Base-by-base conservation (phyloP, 176 grass and related monocot genomes). In the Elaeis guineensis region DNA sequence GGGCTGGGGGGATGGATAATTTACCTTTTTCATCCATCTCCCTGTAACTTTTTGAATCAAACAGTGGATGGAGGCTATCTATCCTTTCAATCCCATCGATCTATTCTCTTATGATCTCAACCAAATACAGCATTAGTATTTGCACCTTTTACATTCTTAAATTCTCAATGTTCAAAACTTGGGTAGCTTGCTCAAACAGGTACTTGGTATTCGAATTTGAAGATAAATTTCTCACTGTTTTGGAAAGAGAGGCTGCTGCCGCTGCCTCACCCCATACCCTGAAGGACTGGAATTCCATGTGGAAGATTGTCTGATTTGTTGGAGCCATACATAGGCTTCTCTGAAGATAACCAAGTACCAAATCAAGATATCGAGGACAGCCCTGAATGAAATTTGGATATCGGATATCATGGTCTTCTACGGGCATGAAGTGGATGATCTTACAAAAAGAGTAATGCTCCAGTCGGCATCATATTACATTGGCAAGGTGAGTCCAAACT, bases 141-240 rank as follows among this genome's bases (percentile, higher is more conserved):
- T 30, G 28, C 28, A 53, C 20, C 1, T 73, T 30, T 12, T 44
- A 44, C 35, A 12, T 12, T 44, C 11, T n/a, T 54, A n/a, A 52
- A 58, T 72, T 59, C 50, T 15, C 25, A 22, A 63, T 55, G 5
- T 69, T 61, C 2, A 3, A 44, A 17, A 6, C 5, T 55, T 17
- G 54, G 39, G n/a, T 78, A 91, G 87, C 84, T 57, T 97, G 84
- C 62, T 70, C 78, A 66, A 81, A 97, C 21, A 97, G 91, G 52
- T 97, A 89, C 69, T 90, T 97, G 69, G 76, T 83, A 21, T 97
- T 91, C 4, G 87, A 97, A 66, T 97, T 89, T 32, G 87, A 91
- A 76, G 93, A 97, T 7, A 81, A 89, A 74, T 91, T 88, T 64
- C 79, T 97, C 0, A 79, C 78, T 65, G 93, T 97, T 78, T 79